Evolutionary conservation across 2,329 filamentous ascomycete species (phyloP).

Genomic region (Helminthosporium solani): DNA sequence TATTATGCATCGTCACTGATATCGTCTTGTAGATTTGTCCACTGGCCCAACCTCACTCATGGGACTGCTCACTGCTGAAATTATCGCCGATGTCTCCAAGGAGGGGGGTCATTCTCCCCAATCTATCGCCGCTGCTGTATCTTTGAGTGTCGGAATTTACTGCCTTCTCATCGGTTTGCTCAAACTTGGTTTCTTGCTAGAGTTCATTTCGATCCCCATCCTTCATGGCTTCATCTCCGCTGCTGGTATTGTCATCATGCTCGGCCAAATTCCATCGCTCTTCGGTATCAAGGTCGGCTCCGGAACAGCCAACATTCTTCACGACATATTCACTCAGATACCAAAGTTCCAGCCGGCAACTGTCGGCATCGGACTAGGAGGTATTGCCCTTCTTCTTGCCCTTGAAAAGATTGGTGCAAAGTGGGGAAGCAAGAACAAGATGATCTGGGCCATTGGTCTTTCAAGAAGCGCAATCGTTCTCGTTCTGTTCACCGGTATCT

Average conservation of each 20-base stretch:
- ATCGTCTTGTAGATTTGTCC: slow-evolving; percentile 61
- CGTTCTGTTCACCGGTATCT: slow-evolving; percentile 63
- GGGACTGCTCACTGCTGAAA: slow-evolving; percentile 63
- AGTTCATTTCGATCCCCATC: slow-evolving; percentile 66
- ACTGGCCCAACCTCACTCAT: slow-evolving; percentile 66
- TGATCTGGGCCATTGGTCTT: slow-evolving; percentile 60
- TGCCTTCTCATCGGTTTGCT: slow-evolving; percentile 60
- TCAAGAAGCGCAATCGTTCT: slow-evolving; percentile 62
- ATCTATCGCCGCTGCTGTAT: slow-evolving; percentile 61
- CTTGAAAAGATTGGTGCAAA: slow-evolving; percentile 60
- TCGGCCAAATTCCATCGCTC: slow-evolving; percentile 64
- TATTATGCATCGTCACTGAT: neutral
- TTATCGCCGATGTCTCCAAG: slow-evolving; percentile 55
- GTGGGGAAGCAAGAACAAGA: slow-evolving; percentile 60
- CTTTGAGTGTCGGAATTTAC: slow-evolving; percentile 64
- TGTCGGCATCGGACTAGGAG: slow-evolving; percentile 59
- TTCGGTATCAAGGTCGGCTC: slow-evolving; percentile 56
- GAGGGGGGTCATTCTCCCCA: slow-evolving; percentile 50
- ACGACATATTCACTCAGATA: slow-evolving; percentile 58
- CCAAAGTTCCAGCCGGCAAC: slow-evolving; percentile 60
- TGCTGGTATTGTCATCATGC: slow-evolving; percentile 64
- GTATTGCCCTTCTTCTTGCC: slow-evolving; percentile 57
- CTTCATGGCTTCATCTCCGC: slow-evolving; percentile 67
- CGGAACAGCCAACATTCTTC: slow-evolving; percentile 59
- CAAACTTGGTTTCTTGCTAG: slow-evolving; percentile 64